A percentile compares a stretch with the other conserved stretches of the same genome.
These are phyloP conservation scores for Geranium rotundifolium DNA, from an alignment of 345 rosid species.

Conservation along the genomic window DNA sequence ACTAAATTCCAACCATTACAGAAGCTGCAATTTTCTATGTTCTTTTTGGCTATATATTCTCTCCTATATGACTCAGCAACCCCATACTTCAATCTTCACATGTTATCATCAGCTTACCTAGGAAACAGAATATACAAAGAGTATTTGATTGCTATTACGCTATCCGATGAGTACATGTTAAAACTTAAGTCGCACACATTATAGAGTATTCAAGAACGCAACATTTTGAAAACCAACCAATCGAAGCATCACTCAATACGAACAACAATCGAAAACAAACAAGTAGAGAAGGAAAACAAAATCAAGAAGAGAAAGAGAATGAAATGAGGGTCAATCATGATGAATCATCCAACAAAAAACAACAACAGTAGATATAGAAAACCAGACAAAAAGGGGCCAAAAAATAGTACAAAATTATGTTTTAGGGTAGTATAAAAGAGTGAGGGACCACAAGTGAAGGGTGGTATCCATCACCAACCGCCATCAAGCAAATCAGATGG, in stretches of 20 bases:
- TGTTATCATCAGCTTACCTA: too few relatives aligned
- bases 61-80: too few relatives aligned
- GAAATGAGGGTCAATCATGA: not conserved
- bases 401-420: conserved; percentile 5
- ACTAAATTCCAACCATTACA: not conserved
- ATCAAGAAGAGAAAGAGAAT: too few relatives aligned
- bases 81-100: too few relatives aligned
- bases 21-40: not conserved
- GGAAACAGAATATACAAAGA: not conserved
- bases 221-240: not conserved
- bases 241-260: too few relatives aligned
- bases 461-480: conserved; percentile 19
- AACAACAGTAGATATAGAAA: not conserved
- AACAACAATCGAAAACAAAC: too few relatives aligned
- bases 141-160: too few relatives aligned
- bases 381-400: conserved; percentile 10
- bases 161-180: too few relatives aligned
- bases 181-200: not conserved
- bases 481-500: conserved; percentile 25
- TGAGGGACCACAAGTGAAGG: conserved; percentile 13
- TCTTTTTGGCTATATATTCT: too few relatives aligned
- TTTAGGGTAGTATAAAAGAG: conserved; percentile 15
- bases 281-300: too few relatives aligned
- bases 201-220: not conserved
- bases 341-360: not conserved